phyloP scores from a whole-genome alignment of 2,329 filamentous ascomycete species.

The Fusarium sp. region DNA sequence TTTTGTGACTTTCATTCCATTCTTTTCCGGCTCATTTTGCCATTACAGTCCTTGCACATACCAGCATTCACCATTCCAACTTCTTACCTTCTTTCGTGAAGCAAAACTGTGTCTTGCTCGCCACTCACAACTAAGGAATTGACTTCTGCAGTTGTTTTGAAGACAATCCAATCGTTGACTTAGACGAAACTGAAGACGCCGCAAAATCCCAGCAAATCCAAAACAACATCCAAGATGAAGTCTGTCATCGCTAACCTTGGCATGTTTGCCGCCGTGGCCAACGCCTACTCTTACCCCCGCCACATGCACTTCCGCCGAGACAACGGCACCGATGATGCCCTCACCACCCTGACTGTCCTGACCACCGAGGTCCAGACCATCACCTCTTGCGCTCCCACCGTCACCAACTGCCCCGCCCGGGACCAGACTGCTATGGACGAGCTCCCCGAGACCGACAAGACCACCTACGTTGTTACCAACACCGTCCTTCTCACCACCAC shows the following conservation, averaged over 20 bases:
- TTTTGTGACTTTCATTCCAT: slow-evolving; percentile 41
- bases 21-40: slow-evolving; percentile 40
- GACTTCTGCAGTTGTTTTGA: slow-evolving; percentile 45
- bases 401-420: slow-evolving; percentile 64
- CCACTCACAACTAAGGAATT: slow-evolving; percentile 43
- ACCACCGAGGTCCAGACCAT: slow-evolving; percentile 66
- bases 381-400: slow-evolving; percentile 66
- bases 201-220: slow-evolving; percentile 21
- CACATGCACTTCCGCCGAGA: slow-evolving; percentile 47
- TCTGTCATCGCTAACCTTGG: slow-evolving; percentile 54
- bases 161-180: slow-evolving; percentile 26
- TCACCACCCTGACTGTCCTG: slow-evolving; percentile 61
- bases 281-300: slow-evolving; percentile 50
- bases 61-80: slow-evolving; percentile 34
- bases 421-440: slow-evolving; percentile 46
- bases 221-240: slow-evolving; percentile 58
- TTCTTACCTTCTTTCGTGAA: slow-evolving; percentile 43
- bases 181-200: slow-evolving; percentile 39
- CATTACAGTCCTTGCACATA: slow-evolving; percentile 43
- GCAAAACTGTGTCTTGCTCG: slow-evolving; percentile 47
- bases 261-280: slow-evolving; percentile 58
- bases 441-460: slow-evolving; percentile 50
- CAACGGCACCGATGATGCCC: slow-evolving; percentile 43
- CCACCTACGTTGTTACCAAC: slow-evolving; percentile 50
- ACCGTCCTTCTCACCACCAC: slow-evolving; percentile 53